phyloP scores from a whole-genome alignment of 176 grass and related monocot species.

The Dactylis glomerata region DNA sequence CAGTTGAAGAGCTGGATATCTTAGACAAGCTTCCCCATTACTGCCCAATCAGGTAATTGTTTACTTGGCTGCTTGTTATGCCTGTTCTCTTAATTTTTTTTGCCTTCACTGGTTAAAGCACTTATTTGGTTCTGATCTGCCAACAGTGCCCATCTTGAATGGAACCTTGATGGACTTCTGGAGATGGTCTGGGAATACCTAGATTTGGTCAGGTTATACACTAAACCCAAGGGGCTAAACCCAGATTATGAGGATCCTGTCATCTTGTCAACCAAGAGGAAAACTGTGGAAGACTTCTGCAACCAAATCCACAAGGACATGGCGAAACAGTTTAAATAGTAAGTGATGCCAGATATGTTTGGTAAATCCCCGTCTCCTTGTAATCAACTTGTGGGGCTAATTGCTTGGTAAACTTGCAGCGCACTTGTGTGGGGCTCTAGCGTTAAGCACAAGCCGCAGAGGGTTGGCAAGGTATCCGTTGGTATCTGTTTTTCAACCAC shows the following conservation, averaged over 20 bases:
- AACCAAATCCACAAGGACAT: constrained; percentile 94
- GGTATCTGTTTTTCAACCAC: constrained; percentile 37
- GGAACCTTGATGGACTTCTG: constrained; percentile 89
- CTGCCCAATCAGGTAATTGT: constrained; percentile 78
- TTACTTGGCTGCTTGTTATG: constrained; percentile 1
- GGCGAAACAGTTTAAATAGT: constrained; percentile 97
- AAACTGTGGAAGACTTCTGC: constrained; percentile 93
- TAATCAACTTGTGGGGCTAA: background rate
- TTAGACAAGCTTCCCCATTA: constrained; percentile 98
- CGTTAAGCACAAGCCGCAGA: constrained; percentile 93
- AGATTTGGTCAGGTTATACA: constrained; percentile 91
- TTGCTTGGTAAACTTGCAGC: constrained; percentile 33
- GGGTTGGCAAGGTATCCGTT: constrained; percentile 79
- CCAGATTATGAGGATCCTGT: constrained; percentile 98
- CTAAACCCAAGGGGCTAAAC: constrained; percentile 91
- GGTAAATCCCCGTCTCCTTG: background rate
- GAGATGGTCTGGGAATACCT: constrained; percentile 95
- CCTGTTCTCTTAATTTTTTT: background rate
- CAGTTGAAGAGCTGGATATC: constrained; percentile 94
- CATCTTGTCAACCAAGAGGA: constrained; percentile 75
- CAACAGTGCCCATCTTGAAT: constrained; percentile 81
- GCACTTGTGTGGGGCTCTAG: constrained; percentile 97
- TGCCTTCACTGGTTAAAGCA: background rate
- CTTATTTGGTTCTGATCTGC: background rate
- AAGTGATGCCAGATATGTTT: constrained; percentile 14